phyloP scores from a whole-genome alignment of 192 early-diverging fungal species.

The Chytriomyces sp. region DNA sequence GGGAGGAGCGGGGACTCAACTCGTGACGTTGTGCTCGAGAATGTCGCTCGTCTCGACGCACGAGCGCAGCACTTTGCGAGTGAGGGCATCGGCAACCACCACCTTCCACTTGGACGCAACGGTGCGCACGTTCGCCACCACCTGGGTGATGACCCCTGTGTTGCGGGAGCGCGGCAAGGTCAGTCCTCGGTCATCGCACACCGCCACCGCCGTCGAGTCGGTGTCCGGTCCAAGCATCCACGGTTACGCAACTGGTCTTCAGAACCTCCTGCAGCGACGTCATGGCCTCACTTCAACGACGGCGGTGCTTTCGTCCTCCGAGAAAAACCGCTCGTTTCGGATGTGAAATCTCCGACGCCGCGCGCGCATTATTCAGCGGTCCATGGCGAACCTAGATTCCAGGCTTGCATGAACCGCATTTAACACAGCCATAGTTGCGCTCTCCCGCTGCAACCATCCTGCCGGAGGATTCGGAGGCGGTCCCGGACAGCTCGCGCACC shows the following conservation, averaged over 20 bases:
- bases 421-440: constrained; percentile 58
- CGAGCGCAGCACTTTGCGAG: constrained; percentile 40
- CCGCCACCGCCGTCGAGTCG: background rate
- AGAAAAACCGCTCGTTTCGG: too few species aligned
- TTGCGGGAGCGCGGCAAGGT: constrained; percentile 14
- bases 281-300: too few species aligned
- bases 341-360: too few species aligned
- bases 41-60: constrained; percentile 35
- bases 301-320: too few species aligned
- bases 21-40: constrained; percentile 48
- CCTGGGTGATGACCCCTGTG: constrained; percentile 15
- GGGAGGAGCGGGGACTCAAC: constrained; percentile 23
- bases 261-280: too few species aligned
- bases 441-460: constrained; percentile 53
- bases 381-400: too few species aligned
- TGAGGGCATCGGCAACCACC: constrained; percentile 45
- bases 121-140: constrained; percentile 15
- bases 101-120: constrained; percentile 46
- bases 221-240: background rate
- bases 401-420: too few species aligned
- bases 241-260: background rate
- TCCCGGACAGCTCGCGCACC: constrained; percentile 78
- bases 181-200: constrained; percentile 3
- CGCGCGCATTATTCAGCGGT: too few species aligned
- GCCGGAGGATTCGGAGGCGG: constrained; percentile 92